phyloP scores from a whole-genome alignment of 768 basidiomycete species.

The Boletus eberwhitei region DNA sequence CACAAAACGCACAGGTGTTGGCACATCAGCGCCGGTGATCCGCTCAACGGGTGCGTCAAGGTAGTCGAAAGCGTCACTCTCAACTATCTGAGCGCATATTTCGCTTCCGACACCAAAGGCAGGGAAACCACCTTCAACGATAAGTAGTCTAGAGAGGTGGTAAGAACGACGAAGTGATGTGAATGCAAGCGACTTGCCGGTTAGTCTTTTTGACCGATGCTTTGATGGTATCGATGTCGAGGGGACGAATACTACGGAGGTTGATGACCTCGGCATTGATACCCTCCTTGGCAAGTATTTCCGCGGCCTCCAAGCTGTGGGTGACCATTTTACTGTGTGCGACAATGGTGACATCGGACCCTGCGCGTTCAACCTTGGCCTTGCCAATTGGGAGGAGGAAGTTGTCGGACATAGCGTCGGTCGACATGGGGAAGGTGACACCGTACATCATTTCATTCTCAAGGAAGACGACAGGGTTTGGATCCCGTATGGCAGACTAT shows the following conservation, averaged over 20 bases:
- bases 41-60: conserved; percentile 98
- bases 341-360: conserved; percentile 91
- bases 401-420: conserved; percentile 92
- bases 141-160: conserved; percentile 60
- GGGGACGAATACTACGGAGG: conserved; percentile 90
- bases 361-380: conserved; percentile 92
- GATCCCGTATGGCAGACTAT: conserved; percentile 94
- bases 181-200: conserved; percentile 47
- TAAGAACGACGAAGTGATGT: neutral
- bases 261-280: conserved; percentile 98
- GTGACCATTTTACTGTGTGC: conserved; percentile 99
- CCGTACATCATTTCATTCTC: conserved; percentile 99
- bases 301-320: conserved; percentile 92
- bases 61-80: conserved; percentile 97
- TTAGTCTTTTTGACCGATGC: conserved; percentile 98
- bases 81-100: conserved; percentile 95
- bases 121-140: conserved; percentile 98
- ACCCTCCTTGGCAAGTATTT: conserved; percentile 89
- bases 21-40: conserved; percentile 95
- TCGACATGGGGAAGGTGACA: conserved; percentile 92
- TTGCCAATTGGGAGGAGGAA: conserved; percentile 97
- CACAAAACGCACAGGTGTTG: conserved; percentile 75
- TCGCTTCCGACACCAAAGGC: conserved; percentile 98
- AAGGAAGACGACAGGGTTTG: conserved; percentile 97
- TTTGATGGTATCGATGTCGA: conserved; percentile 97